Percentiles rank a stretch among this genome's conserved stretches.
Conservation (phyloP, 495 filamentous ascomycete genomes). For the Staphylotrichum longicolle region DNA sequence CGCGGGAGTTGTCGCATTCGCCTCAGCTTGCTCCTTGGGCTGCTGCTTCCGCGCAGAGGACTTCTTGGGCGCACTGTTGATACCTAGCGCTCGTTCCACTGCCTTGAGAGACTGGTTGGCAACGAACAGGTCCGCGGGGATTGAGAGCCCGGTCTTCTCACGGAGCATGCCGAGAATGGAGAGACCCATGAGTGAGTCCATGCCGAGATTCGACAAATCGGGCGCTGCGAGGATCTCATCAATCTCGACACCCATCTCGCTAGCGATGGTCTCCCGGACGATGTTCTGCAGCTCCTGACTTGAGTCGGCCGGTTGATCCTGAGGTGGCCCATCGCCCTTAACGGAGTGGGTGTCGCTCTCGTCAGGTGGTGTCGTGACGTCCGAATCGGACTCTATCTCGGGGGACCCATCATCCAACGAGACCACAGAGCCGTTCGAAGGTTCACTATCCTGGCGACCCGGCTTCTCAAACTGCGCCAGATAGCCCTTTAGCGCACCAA, state of each 20-base stretch:
- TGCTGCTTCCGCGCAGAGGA: slow-evolving; percentile 36
- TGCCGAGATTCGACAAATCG: slow-evolving; percentile 54
- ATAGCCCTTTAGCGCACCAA: slow-evolving; percentile 61
- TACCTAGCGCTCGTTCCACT: slow-evolving; percentile 48
- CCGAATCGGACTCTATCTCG: slow-evolving; percentile 46
- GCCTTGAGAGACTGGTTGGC: slow-evolving; percentile 47
- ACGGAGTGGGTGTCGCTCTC: slow-evolving; percentile 45
- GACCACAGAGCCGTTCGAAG: slow-evolving; percentile 32
- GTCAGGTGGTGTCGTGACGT: slow-evolving; percentile 48
- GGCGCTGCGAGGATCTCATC: slow-evolving; percentile 58
- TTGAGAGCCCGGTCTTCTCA: slow-evolving; percentile 54
- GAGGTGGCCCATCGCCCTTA: slow-evolving; percentile 33
- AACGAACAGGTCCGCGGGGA: slow-evolving; percentile 50
- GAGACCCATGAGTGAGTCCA: slow-evolving; percentile 61
- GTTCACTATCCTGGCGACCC: slow-evolving; percentile 33
- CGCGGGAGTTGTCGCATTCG: too few species aligned
- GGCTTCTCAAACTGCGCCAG: slow-evolving; percentile 48
- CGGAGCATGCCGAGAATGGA: slow-evolving; percentile 55
- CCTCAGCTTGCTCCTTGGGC: slow-evolving; percentile 22
- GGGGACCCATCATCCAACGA: slow-evolving; percentile 44
- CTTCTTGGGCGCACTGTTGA: slow-evolving; percentile 41
- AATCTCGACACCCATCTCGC: slow-evolving; percentile 65
- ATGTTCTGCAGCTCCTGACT: slow-evolving; percentile 48
- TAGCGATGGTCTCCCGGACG: slow-evolving; percentile 59
- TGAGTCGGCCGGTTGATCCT: slow-evolving; percentile 2